Base-by-base conservation (phyloP, 306 rosid species). In the Cucumis melo region DNA sequence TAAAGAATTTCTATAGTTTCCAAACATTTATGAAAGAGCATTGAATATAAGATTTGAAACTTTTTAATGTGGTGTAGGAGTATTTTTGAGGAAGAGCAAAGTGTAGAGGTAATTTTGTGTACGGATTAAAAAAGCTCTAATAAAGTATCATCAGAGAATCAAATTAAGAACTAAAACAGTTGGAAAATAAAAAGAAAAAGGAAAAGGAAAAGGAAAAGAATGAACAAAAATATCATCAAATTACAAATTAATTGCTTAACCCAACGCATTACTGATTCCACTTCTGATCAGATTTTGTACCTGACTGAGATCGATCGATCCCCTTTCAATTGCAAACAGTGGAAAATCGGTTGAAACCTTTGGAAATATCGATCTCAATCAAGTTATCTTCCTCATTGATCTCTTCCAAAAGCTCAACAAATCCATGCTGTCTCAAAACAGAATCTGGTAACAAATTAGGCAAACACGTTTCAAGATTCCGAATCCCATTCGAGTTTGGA, bases 321-420 rank as follows among this genome's bases (percentile, higher is more conserved):
- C 32, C 55, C 53, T 46, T 66, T 66, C 73, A 66, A 44, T 39
- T 66, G 29, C 73, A 66, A 39, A 20, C 73, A 10, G 29, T 39
- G 17, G 51, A n/a, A 66, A 66, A 41, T 39, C 17, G 73, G 51
- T 46, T 73, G 21, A 53, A 73, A 34, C 61, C 77, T 48, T 23
- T 16, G 60, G 77, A 74, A 74, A 74, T 53, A n/a, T 74, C 77
- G 39, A 74, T 74, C 64, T 74, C 77, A n/a, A 74, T 74, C 64
- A 74, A 54, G 77, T 74, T 74, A 8, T 74, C 77, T 74, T 74
- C 77, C 63, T 74, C 77, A 6, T 54, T 54, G 32, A 74, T 74
- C 19, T 74, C 61, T 74, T 57, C 77, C 21, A 74, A 74, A 8
- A 74, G 48, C 77, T 74, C 50, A n/a, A 74, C 50, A 19, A 51